Evolutionary conservation across 371 early-diverging fungal species (phyloP), one percentile per base, ranked within the genome.

Genomic region (Neoconidiobolus thromboides): DNA sequence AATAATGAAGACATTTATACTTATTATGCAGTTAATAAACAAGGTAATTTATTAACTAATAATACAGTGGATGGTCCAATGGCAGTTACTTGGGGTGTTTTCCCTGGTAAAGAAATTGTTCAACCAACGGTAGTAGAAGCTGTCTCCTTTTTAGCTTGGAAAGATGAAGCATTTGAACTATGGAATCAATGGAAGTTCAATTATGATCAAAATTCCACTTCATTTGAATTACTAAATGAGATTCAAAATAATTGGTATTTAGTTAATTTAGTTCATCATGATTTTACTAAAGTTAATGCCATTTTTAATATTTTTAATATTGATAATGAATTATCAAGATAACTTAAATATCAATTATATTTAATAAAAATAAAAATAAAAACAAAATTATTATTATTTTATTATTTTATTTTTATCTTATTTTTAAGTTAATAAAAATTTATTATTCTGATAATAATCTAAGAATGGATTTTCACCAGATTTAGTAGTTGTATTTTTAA

Each of bases 31-130:
- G 90, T 95, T 55, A 93, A 89, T 72, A 79, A 78, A 59, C 68
- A 81, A 56, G 95, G 94, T 53, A 86, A 91, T 64, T 75, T 95
- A 61, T 69, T 71, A 50, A 91, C 92, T 48, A 95, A 94, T 73
- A 83, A 83, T 51, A 72, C 76, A 43, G 76, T 71, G 55, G 91
- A 89, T 67, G 81, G 81, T 15, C 90, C 93, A 9, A 95, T 91
- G 63, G 96, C 97, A 9, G 93, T 96, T 12, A 95, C 97, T 4
- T 96, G 97, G 97, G 97, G 97, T 61, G 93, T 94, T 2, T 96
- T 96, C 81, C 93, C 95, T 4, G 93, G 93, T 60, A 92, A 92
- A 70, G 96, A 44, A 96, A 90, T 96, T 64, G 76, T 93, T 42
- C 97, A 96, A 68, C 96, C 96, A 10, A 96, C 97, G 9, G 80